Base-by-base conservation (phyloP, 495 filamentous ascomycete genomes). In the Podospora tetraspora region DNA sequence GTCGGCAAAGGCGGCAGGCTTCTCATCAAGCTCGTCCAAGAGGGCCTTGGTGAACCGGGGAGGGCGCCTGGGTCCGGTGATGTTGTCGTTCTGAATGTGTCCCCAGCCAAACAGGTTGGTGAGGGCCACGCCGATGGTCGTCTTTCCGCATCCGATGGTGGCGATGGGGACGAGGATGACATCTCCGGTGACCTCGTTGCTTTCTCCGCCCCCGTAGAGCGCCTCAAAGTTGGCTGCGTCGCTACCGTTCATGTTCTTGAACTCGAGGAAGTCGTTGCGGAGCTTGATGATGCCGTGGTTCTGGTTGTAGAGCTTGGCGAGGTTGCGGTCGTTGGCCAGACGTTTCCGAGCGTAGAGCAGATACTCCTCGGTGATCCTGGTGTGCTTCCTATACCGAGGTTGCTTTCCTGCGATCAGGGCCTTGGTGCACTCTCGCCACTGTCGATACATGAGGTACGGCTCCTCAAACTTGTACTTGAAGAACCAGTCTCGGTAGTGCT, bases 391-490 rank as follows among this genome's bases (percentile, higher is more conserved):
- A 80, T 85, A 90, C 66, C 85, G 90, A 11, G 92, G 92, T 24
- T 85, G 77, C 72, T 85, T 90, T 12, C 92, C 92, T 3, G 83
- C 66, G 64, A 98, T 97, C 62, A 97, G 81, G 12, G 92, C 84
- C 78, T 97, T 99, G 27, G 95, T 99, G 76, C 90, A 94, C 81
- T 98, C 95, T 52, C 95, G 91, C 95, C 95, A 99, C 79, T 98
- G 96, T 37, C 95, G 88, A 75, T 97, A 99, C 92, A 99, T 92
- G 71, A 99, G 80, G 77, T 99, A 99, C 0, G 95, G 95, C 80
- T 99, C 96, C 76, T 99, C 95, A 64, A 98, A 99, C 81, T 99
- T 99, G 85, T 92, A 99, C 77, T 99, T 99, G 88, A 98, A 99
- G 80, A 99, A 98, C 94, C 94, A 99, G 77, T 98, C 92, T 21